A percentile compares a stretch with the other conserved stretches of the same genome.
These are phyloP conservation scores for Aspergillus sp. DNA, from an alignment of 2,329 filamentous ascomycete genomes.

Conservation along the genomic window DNA sequence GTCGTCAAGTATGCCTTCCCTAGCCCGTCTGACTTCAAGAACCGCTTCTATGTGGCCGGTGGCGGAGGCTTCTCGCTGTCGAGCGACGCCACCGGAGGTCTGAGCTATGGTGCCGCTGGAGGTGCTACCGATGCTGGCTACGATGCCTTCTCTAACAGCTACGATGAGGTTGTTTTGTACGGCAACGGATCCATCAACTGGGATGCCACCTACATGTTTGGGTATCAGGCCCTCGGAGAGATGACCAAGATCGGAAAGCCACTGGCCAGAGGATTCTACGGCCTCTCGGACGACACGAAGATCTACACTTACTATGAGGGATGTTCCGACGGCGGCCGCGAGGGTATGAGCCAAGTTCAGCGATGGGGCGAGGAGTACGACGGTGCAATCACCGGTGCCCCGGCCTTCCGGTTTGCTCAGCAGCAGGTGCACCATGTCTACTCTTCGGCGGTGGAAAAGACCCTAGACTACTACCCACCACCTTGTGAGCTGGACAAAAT, in stretches of 20 bases:
- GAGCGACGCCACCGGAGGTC: slow-evolving; percentile 29
- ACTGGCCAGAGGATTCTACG: slow-evolving; percentile 44
- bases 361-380: slow-evolving; percentile 49
- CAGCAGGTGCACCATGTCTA: slow-evolving; percentile 46
- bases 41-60: slow-evolving; percentile 45
- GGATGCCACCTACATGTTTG: slow-evolving; percentile 33
- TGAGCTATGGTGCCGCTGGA: slow-evolving; percentile 42
- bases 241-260: slow-evolving; percentile 49
- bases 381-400: slow-evolving; percentile 46
- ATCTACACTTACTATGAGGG: slow-evolving; percentile 51
- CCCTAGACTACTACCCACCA: slow-evolving; percentile 42
- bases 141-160: slow-evolving; percentile 40
- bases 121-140: slow-evolving; percentile 47
- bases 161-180: slow-evolving; percentile 38
- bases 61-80: slow-evolving; percentile 46
- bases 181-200: slow-evolving; percentile 48
- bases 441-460: slow-evolving; percentile 38
- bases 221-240: slow-evolving; percentile 52
- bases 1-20: slow-evolving; percentile 39
- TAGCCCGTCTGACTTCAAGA: slow-evolving; percentile 39
- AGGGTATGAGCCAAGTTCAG: slow-evolving; percentile 54
- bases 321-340: slow-evolving; percentile 54
- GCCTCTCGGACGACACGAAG: slow-evolving; percentile 20
- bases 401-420: slow-evolving; percentile 46
- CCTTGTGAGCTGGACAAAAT: slow-evolving; percentile 32